Evolutionary conservation across 805 yeast species (phyloP), one percentile per base, ranked within the genome.

Genomic region (Debaryomyces hansenii): DNA sequence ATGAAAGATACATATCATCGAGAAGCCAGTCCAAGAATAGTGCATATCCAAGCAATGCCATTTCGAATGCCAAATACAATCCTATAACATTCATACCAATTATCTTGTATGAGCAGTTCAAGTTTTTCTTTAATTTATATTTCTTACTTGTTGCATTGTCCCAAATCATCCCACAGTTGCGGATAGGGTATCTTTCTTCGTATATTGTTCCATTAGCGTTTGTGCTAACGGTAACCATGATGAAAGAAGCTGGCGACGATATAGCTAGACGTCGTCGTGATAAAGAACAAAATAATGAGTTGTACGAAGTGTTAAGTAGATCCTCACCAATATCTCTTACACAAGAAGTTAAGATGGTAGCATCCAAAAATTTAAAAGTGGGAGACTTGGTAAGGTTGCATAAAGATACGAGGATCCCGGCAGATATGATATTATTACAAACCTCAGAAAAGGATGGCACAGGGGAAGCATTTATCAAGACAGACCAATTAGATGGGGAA

Each of bases 401-500:
- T 54, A 92, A 91, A 56, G 95, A 87, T 59, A 82, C 80, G 47
- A 79, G 99, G 45, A 80, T 94, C 2, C 99, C 99, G 0, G 98
- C 99, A 0, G 99, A 94, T 65, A 77, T 90, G 82, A 71, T 94
- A 6, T 66, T 94, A 21, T 68, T 94, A 37, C 95, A 89, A 60
- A 84, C 96, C 0, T 83, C 90, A 46, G 77, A 71, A 44, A 53
- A 56, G 39, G 97, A 89, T 60, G 66, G 72, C 3, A 75, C 79
- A 3, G 97, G 97, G 6, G 99, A 94, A 60, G 79, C 91, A 1
- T 94, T 95, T 58, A 88, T 94, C 53, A 87, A 96, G 58, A 94
- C 99, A 0, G 99, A 94, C 70, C 99, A 94, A 68, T 74, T 94
- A 42, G 99, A 94, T 66, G 99, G 99, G 61, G 99, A 94, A 66